Evolutionary conservation across 257 asterid species (phyloP).

Genomic region (Capsicum chinense): DNA sequence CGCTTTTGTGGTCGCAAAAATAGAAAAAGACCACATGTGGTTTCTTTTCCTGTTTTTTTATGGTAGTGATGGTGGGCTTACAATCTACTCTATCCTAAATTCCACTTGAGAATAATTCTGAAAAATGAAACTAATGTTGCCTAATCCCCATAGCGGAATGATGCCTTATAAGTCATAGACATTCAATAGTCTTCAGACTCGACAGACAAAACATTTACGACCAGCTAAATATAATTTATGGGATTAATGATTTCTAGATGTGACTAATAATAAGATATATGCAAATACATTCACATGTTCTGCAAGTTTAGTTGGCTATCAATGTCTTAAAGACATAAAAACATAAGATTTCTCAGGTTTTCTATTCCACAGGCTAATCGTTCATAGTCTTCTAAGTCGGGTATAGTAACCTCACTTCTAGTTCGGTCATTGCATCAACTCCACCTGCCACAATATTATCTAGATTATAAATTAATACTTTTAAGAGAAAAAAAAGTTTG

Average conservation of each 20-base stretch:
- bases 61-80: too few species aligned
- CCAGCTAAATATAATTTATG: not conserved
- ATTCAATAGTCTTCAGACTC: not conserved
- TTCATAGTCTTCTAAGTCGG: not conserved
- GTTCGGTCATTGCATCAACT: too few species aligned
- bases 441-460: too few species aligned
- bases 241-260: not conserved
- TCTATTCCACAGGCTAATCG: not conserved
- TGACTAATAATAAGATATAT: not conserved
- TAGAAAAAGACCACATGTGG: too few species aligned
- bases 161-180: not conserved
- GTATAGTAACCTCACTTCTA: not conserved
- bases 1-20: too few species aligned
- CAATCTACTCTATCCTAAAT: too few species aligned
- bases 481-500: too few species aligned
- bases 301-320: not conserved
- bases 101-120: too few species aligned
- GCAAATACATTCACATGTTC: not conserved
- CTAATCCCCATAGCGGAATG: constrained; percentile 23
- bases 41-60: too few species aligned
- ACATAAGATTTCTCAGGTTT: not conserved
- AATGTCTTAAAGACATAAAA: not conserved
- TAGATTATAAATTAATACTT: too few species aligned
- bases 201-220: not conserved
- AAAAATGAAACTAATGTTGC: not conserved